Percentiles rank a stretch among this genome's conserved stretches.
Evolutionary conservation across 257 asterid genomes (phyloP).

Genomic region (Solanum chiquidenum): DNA sequence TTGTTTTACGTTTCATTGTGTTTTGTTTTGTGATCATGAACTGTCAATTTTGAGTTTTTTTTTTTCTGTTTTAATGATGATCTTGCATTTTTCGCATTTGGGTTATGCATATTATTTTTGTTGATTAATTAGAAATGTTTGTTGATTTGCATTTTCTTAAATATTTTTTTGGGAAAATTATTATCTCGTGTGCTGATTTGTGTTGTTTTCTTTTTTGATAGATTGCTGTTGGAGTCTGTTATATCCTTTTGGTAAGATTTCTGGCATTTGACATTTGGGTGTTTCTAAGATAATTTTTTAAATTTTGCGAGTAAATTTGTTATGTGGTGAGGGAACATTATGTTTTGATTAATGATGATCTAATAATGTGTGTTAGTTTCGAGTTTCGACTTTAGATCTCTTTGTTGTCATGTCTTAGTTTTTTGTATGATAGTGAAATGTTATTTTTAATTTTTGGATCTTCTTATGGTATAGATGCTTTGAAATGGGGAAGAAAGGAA

Average conservation of each 20-base stretch:
- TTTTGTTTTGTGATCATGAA: not conserved
- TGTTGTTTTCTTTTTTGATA: not conserved
- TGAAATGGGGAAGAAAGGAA: constrained; percentile 67
- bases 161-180: not conserved
- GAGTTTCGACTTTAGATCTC: not conserved
- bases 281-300: not conserved
- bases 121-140: not conserved
- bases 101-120: not conserved
- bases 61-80: not conserved
- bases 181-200: not conserved
- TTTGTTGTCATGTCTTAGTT: not conserved
- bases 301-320: not conserved
- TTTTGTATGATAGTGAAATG: not conserved
- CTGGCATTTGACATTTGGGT: not conserved
- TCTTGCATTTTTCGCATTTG: not conserved
- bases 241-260: not conserved
- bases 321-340: not conserved
- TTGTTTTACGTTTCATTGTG: not conserved
- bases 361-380: not conserved
- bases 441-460: not conserved
- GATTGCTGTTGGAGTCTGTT: not conserved
- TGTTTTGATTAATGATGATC: not conserved
- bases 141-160: not conserved
- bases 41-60: not conserved
- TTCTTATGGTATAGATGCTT: not conserved